These are phyloP conservation scores for Solanum gracilifrons DNA, from an alignment of 257 asterid genomes.

Conservation along the genomic window DNA sequence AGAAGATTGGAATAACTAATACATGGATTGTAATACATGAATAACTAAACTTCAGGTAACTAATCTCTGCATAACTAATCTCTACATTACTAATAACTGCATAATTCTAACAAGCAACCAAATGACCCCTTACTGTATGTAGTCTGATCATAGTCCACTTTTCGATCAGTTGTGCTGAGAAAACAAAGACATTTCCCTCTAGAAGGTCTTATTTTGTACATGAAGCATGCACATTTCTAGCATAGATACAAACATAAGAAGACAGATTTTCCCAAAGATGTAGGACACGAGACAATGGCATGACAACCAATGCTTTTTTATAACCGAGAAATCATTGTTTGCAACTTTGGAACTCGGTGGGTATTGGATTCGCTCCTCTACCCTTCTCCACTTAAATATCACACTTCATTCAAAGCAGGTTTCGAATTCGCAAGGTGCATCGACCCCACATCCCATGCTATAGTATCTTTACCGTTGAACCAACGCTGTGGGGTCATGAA, in stretches of 20 bases:
- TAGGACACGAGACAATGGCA: not conserved
- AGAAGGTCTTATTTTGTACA: not conserved
- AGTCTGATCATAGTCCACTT: not conserved
- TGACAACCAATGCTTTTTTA: not conserved
- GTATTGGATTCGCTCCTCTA: not conserved
- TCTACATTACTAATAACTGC: not conserved
- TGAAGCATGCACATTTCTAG: not conserved
- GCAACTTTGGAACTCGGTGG: not conserved
- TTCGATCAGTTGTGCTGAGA: not conserved
- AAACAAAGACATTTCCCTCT: not conserved
- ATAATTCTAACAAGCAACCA: not conserved
- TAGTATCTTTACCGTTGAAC: not conserved
- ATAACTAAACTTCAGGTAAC: not conserved
- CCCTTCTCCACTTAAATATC: not conserved
- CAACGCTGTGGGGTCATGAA: not conserved
- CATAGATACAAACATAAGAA: not conserved
- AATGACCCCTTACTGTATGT: not conserved
- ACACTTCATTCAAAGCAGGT: not conserved
- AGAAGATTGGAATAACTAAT: not conserved
- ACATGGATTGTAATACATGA: not conserved
- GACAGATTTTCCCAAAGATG: not conserved
- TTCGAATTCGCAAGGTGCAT: not conserved
- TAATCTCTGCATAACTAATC: not conserved
- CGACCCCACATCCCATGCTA: not conserved
- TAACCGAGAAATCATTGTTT: not conserved